Percentiles rank a stretch among this genome's conserved stretches.
Evolutionary conservation across 1,284 basidiomycete species (phyloP).

Genomic region (Puccinia polysora): DNA sequence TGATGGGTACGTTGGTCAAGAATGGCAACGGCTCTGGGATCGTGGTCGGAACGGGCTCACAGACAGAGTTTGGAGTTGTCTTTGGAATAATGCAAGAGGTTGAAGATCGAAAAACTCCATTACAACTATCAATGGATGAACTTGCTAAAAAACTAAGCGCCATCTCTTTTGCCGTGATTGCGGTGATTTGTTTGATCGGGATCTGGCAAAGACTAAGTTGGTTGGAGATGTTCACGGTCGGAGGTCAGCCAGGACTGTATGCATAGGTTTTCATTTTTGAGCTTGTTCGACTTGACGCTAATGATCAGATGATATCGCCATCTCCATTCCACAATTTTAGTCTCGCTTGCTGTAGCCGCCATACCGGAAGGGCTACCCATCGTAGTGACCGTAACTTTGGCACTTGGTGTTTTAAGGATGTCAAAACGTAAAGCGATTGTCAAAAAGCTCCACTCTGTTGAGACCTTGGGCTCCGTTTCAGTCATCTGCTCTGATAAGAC

Average conservation of each 20-base stretch:
- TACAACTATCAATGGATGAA: conserved; percentile 94
- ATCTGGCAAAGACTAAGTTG: conserved; percentile 79
- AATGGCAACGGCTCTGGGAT: conserved; percentile 81
- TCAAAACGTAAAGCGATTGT: conserved; percentile 90
- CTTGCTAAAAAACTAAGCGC: conserved; percentile 86
- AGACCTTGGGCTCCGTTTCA: conserved; percentile 85
- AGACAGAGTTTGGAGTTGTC: conserved; percentile 92
- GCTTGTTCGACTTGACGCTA: not conserved
- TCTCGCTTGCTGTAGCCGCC: conserved; percentile 91
- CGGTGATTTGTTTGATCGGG: conserved; percentile 85
- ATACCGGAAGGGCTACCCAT: conserved; percentile 96
- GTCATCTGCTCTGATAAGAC: conserved; percentile 98
- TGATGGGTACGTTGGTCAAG: conserved; percentile 95
- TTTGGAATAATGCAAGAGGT: conserved; percentile 99
- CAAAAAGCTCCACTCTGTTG: conserved; percentile 91
- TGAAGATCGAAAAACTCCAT: conserved; percentile 84
- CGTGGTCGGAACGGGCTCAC: conserved; percentile 80
- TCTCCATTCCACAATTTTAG: conserved; percentile 55
- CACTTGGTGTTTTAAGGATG: conserved; percentile 85
- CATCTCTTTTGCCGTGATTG: conserved; percentile 86
- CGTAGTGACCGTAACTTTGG: conserved; percentile 93
- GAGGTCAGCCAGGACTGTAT: conserved; percentile 61
- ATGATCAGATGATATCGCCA: conserved; percentile 1
- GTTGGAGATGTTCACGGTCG: conserved; percentile 98
- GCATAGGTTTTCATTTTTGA: not conserved